These are phyloP conservation scores for Pseudotulostoma volvatum DNA, from an alignment of 495 filamentous ascomycete species.

Conservation along the genomic window DNA sequence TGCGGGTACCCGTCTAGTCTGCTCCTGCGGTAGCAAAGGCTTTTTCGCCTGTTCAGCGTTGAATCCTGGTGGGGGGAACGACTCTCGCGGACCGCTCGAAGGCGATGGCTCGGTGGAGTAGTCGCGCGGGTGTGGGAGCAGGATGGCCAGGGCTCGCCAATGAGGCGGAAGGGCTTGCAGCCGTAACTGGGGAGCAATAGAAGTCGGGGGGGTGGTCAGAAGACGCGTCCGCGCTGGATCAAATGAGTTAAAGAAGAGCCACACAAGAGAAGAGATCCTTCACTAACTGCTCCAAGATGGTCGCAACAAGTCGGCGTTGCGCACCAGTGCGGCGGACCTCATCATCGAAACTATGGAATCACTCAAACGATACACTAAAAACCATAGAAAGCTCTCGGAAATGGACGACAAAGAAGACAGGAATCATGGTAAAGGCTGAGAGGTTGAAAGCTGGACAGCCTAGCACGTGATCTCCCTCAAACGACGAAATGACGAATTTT, in stretches of 20 bases:
- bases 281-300: slow-evolving; percentile 18
- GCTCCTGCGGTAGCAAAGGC: slow-evolving; percentile 30
- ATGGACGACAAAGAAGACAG: too few species aligned
- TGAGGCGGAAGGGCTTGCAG: slow-evolving; percentile 44
- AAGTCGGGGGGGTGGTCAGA: slow-evolving; percentile 20
- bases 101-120: slow-evolving; percentile 61
- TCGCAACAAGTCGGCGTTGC: slow-evolving; percentile 22
- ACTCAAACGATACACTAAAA: too few species aligned
- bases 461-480: too few species aligned
- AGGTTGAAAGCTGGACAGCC: too few species aligned
- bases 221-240: slow-evolving; percentile 21
- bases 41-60: slow-evolving; percentile 83
- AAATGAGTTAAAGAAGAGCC: not conserved
- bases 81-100: slow-evolving; percentile 34
- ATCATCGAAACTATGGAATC: too few species aligned
- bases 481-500: too few species aligned
- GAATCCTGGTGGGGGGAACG: slow-evolving; percentile 81
- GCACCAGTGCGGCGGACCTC: slow-evolving; percentile 28
- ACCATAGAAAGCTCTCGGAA: too few species aligned
- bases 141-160: slow-evolving; percentile 44
- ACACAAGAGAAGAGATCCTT: not conserved
- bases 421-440: too few species aligned
- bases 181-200: slow-evolving; percentile 34
- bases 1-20: slow-evolving; percentile 10
- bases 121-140: slow-evolving; percentile 41